A percentile compares a stretch with the other conserved stretches of the same genome.
Conservation (phyloP, 2,329 filamentous ascomycete genomes). For the Xylaria sp. region DNA sequence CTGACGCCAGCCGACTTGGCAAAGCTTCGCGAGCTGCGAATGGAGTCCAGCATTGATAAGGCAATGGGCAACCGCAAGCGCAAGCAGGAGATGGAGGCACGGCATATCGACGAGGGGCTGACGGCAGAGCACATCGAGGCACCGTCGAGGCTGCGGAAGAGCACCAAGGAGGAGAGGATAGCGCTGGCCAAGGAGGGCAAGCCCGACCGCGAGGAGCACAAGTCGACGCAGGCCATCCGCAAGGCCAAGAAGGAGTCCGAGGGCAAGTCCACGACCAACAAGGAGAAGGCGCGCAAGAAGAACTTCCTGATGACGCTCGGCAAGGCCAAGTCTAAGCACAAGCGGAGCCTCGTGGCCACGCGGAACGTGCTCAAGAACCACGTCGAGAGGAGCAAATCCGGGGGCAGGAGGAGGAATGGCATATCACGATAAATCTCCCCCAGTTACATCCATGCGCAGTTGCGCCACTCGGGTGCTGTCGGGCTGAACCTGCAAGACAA, state of each 20-base stretch:
- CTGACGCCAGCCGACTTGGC: constrained; percentile 95
- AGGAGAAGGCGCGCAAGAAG: constrained; percentile 96
- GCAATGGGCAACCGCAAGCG: constrained; percentile 54
- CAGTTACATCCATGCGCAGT: no score
- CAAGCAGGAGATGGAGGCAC: constrained; percentile 52
- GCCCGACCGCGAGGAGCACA: constrained; percentile 76
- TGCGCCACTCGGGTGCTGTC: no score
- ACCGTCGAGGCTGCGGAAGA: constrained; percentile 77
- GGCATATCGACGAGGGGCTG: constrained; percentile 83
- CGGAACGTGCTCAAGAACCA: constrained; percentile 80
- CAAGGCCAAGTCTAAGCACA: constrained; percentile 94
- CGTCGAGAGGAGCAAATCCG: constrained; percentile 79
- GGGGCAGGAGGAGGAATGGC: constrained; percentile 77
- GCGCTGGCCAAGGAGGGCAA: constrained; percentile 83
- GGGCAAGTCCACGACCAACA: constrained; percentile 96
- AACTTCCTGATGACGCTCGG: constrained; percentile 98
- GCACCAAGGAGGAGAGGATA: constrained; percentile 86
- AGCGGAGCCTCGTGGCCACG: constrained; percentile 88
- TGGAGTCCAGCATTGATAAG: constrained; percentile 71
- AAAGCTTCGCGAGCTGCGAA: constrained; percentile 86
- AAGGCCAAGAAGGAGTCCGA: constrained; percentile 85
- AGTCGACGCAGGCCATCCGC: constrained; percentile 79
- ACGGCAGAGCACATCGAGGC: constrained; percentile 93
- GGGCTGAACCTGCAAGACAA: no score
- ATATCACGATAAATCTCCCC: constrained; percentile 20